phyloP scores from a whole-genome alignment of 2,329 filamentous ascomycete genomes.

The Shiraia bambusicola region DNA sequence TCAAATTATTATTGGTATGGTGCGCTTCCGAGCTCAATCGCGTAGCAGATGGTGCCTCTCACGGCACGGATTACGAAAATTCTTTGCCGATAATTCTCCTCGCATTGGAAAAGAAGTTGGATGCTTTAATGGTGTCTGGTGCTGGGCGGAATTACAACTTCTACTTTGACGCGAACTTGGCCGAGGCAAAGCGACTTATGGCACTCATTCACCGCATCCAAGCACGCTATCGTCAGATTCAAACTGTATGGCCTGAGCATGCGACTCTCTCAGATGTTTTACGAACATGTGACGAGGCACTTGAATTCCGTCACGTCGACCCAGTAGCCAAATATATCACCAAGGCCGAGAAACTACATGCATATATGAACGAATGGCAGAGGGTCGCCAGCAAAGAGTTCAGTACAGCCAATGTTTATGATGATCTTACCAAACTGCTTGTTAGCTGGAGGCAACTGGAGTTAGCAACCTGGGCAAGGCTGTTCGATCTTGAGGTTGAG shows the following conservation, averaged over 20 bases:
- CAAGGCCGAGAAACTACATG: slow-evolving; percentile 83
- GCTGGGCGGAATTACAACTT: slow-evolving; percentile 69
- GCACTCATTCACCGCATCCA: slow-evolving; percentile 68
- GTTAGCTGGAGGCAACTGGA: slow-evolving; percentile 90
- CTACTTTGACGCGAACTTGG: slow-evolving; percentile 77
- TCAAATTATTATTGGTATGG: slow-evolving; percentile 37
- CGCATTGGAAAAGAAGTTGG: slow-evolving; percentile 62
- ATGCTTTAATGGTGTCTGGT: slow-evolving; percentile 40
- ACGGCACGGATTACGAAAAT: slow-evolving; percentile 42
- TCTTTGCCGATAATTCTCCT: slow-evolving; percentile 69
- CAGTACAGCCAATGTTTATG: slow-evolving; percentile 68
- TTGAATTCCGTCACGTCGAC: slow-evolving; percentile 75
- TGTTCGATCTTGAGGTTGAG: slow-evolving; percentile 80
- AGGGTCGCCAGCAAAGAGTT: slow-evolving; percentile 82
- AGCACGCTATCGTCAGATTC: slow-evolving; percentile 70
- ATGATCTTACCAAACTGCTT: slow-evolving; percentile 76
- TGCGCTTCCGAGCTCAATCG: slow-evolving; percentile 31
- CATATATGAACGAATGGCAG: slow-evolving; percentile 90
- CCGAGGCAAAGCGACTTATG: slow-evolving; percentile 74
- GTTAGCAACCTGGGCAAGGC: slow-evolving; percentile 83
- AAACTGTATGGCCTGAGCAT: slow-evolving; percentile 66
- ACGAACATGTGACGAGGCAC: slow-evolving; percentile 69
- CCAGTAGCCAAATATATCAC: slow-evolving; percentile 84
- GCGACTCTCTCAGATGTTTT: slow-evolving; percentile 80
- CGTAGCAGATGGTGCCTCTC: slow-evolving; percentile 25